A percentile compares a stretch with the other conserved stretches of the same genome.
These are phyloP conservation scores for Ophiostoma himal-ulmi DNA, from an alignment of 2,329 filamentous ascomycete species.

Conservation along the genomic window DNA sequence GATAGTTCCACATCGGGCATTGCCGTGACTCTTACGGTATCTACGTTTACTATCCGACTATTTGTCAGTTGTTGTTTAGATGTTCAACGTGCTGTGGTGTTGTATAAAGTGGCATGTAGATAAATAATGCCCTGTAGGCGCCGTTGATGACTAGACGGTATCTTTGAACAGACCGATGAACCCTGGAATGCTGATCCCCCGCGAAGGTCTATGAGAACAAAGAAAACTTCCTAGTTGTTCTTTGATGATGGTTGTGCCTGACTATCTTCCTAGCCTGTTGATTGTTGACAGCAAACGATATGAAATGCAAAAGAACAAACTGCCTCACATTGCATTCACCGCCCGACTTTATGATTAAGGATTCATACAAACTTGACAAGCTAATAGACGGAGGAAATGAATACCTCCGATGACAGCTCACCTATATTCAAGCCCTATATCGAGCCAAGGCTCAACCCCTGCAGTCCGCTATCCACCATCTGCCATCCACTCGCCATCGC, in stretches of 20 bases:
- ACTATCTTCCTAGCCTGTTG: neutral
- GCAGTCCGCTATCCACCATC: neutral
- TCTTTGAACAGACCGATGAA: neutral
- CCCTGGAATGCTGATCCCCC: constrained; percentile 4
- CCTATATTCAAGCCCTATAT: constrained; percentile 10
- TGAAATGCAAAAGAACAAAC: neutral
- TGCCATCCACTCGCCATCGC: neutral
- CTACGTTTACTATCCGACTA: neutral
- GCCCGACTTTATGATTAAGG: neutral
- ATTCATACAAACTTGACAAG: neutral
- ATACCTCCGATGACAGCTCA: neutral
- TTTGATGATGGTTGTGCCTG: neutral
- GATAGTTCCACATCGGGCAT: constrained; percentile 1
- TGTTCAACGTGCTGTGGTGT: neutral
- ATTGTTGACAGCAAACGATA: neutral
- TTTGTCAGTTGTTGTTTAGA: neutral
- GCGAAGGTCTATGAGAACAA: neutral
- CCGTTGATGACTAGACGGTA: neutral
- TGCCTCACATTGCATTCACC: neutral
- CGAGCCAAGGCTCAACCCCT: neutral
- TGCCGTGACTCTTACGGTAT: neutral
- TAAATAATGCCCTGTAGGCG: neutral
- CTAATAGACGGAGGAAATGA: neutral
- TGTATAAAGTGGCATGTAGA: neutral
- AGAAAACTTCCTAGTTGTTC: neutral